A percentile compares a stretch with the other conserved stretches of the same genome.
Evolutionary conservation across 331 rosid species (phyloP).

Genomic region (Spiraea crenata): DNA sequence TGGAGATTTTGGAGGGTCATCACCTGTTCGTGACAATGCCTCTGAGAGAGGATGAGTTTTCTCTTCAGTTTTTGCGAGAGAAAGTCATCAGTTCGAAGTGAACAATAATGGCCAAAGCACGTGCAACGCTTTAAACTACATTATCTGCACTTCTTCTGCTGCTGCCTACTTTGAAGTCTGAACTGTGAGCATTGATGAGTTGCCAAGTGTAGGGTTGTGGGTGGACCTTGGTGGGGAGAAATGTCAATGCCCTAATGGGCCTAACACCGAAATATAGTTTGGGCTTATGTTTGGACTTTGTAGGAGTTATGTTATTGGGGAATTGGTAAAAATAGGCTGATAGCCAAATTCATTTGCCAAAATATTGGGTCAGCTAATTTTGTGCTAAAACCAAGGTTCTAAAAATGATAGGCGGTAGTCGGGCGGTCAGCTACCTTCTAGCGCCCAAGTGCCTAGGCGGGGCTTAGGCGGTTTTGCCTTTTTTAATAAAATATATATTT

Average conservation of each 20-base stretch:
- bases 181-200: neutral
- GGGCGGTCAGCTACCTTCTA: no score
- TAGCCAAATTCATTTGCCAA: no score
- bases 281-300: neutral
- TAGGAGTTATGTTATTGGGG: no score
- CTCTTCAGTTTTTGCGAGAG: neutral
- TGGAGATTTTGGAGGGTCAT: neutral
- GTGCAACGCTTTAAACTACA: slow-evolving; percentile 4
- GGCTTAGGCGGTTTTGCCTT: no score
- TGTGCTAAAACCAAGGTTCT: no score
- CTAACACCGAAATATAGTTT: neutral
- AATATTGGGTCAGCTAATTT: no score
- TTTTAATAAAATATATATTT: no score
- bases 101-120: slow-evolving; percentile 9
- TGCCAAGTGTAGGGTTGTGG: neutral
- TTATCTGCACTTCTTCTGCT: neutral
- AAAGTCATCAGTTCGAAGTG: neutral
- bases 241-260: no score
- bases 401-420: no score
- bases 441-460: no score
- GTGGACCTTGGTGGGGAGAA: neutral
- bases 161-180: neutral
- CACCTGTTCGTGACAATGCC: neutral
- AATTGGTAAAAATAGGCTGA: no score
- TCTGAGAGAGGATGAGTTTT: no score